phyloP scores from a whole-genome alignment of 768 basidiomycete species.

The Naganishia vishniacii region DNA sequence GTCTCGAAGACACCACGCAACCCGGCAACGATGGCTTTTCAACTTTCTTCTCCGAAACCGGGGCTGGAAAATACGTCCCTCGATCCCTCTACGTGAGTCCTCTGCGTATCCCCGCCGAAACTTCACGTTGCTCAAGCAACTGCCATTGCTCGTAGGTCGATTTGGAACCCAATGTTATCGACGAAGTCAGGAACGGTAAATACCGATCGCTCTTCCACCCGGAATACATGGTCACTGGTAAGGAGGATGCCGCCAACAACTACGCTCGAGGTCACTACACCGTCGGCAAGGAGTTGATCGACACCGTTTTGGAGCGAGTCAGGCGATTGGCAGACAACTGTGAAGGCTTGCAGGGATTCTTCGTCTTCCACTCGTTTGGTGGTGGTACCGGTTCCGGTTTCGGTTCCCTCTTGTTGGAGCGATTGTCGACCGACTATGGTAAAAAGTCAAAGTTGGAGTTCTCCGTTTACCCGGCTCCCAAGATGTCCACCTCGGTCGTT shows the following conservation, averaged over 20 bases:
- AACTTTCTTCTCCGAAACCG: slow-evolving; percentile 99
- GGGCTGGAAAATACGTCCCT: slow-evolving; percentile 93
- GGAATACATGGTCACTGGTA: slow-evolving; percentile 91
- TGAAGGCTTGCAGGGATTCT: slow-evolving; percentile 97
- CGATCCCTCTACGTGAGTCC: slow-evolving; percentile 79
- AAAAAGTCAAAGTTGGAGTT: slow-evolving; percentile 99
- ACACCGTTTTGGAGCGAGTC: slow-evolving; percentile 92
- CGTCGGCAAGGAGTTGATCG: slow-evolving; percentile 96
- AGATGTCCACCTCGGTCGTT: slow-evolving; percentile 89
- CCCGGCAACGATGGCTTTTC: slow-evolving; percentile 84
- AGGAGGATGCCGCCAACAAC: slow-evolving; percentile 99
- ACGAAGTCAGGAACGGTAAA: slow-evolving; percentile 89
- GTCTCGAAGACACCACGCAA: slow-evolving; percentile 70
- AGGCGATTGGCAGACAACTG: slow-evolving; percentile 97
- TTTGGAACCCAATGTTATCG: slow-evolving; percentile 88
- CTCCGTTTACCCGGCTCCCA: slow-evolving; percentile 92
- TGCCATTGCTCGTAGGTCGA: slow-evolving; percentile 43
- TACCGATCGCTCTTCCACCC: slow-evolving; percentile 99
- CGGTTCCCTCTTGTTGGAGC: slow-evolving; percentile 92
- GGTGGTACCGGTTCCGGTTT: slow-evolving; percentile 99
- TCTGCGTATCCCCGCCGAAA: too few relatives aligned
- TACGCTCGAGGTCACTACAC: slow-evolving; percentile 99
- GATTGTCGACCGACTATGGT: slow-evolving; percentile 95
- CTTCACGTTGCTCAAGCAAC: background rate
- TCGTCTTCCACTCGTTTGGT: slow-evolving; percentile 99